Conservation (phyloP, 169 alveolate genomes). For the Besnoitia besnoiti region DNA sequence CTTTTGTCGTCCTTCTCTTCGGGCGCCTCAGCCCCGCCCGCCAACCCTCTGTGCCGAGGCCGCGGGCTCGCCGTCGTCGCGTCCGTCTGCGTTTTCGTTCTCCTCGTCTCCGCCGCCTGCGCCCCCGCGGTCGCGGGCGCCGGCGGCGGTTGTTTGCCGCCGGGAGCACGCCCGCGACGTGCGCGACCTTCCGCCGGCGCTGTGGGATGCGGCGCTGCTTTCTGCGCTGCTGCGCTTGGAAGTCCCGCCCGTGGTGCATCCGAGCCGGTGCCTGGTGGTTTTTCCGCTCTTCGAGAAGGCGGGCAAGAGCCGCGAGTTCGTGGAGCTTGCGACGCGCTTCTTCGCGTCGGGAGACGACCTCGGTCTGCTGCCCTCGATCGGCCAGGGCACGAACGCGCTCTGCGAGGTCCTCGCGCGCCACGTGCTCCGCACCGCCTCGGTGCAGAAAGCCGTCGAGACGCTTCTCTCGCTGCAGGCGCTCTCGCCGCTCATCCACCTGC, state of each 20-base stretch:
- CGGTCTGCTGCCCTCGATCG: conserved; percentile 44
- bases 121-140: not conserved
- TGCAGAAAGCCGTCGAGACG: conserved; percentile 35
- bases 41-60: not conserved
- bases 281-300: not conserved
- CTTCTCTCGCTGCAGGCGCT: conserved; percentile 14
- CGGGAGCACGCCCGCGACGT: not conserved
- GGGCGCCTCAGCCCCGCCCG: not conserved
- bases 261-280: not conserved
- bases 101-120: not conserved
- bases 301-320: not conserved
- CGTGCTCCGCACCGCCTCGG: conserved; percentile 8
- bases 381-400: conserved; percentile 47
- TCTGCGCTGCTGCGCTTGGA: conserved; percentile 21
- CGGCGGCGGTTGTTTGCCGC: not conserved
- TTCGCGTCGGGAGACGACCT: conserved; percentile 29
- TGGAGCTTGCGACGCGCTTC: conserved; percentile 10
- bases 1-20: not conserved
- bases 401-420: conserved; percentile 13
- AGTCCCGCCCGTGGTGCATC: conserved; percentile 17
- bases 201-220: conserved; percentile 31
- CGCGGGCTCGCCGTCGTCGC: not conserved
- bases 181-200: not conserved
- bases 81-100: not conserved
- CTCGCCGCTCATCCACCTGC: conserved; percentile 32